Evolutionary conservation across 331 rosid species (phyloP), one percentile per base, ranked within the genome.

Genomic region (Cydonia oblonga): DNA sequence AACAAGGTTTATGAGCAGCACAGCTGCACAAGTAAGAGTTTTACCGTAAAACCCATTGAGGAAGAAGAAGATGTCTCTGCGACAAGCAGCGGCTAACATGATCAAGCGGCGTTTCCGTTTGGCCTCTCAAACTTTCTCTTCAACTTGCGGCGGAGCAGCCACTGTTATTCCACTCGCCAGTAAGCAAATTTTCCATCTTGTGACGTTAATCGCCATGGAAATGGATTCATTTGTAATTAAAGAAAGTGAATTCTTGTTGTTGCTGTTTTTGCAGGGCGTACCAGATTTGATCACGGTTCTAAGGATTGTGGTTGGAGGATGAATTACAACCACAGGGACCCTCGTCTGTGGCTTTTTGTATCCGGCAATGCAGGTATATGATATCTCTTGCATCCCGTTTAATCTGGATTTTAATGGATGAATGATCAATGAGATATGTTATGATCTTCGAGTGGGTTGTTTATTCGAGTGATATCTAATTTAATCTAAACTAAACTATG

Each of bases 341-440:
- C 83, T 75, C 79, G 66, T 61, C 70, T 83, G 13, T 88, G 90
- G 92, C 67, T 85, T 75, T 58, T 88, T 66, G 61, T 88, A 59
- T 85, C 77, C 65, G 92, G 86, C 29, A 81, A 77, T 79, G 76
- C 87, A 64, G 95, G 96, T 90, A 80, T 40, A 16, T 14, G 64
- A 13, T 13, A 4, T 59, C 64, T 59, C 33, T 25, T 59, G 16
- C 64, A 59, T 2, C 33, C 64, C 64, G 3, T 59, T 59, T 33
- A 19, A 16, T 61, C 22, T 16, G n/a, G 40, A 16, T 13, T 7
- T 14, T 61, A 22, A 40, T 38, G 44, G 14, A 52, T 56, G 24
- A 56, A 56, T 56, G 29, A 56, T 20, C 11, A 56, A 56, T 4
- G 7, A 4, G 16, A 56, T 22, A 56, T 56, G 62, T 22, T 56